These are phyloP conservation scores for Ascochyta lentis DNA, from an alignment of 2,329 filamentous ascomycete genomes.

Conservation along the genomic window DNA sequence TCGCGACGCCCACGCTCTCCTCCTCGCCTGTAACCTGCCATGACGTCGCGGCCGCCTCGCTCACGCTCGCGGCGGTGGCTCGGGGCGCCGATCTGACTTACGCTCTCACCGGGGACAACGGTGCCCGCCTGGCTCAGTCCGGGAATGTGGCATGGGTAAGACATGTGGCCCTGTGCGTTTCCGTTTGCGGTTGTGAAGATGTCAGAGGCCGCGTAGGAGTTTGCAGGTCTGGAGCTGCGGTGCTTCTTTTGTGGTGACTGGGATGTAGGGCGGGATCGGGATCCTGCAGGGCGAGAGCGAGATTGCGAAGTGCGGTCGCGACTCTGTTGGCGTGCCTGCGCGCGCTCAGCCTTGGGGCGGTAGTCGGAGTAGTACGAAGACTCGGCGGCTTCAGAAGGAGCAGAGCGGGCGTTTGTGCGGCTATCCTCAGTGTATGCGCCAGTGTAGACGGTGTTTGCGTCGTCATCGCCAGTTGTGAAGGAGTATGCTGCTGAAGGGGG, in stretches of 20 bases:
- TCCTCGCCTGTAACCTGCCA: slow-evolving; percentile 51
- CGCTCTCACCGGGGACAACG: slow-evolving; percentile 46
- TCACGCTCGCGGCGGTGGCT: slow-evolving; percentile 23
- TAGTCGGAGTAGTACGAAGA: slow-evolving; percentile 52
- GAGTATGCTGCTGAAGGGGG: slow-evolving; percentile 54
- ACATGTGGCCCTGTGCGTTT: slow-evolving; percentile 57
- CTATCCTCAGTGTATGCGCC: slow-evolving; percentile 50
- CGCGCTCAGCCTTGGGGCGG: slow-evolving; percentile 47
- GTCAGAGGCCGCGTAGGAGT: slow-evolving; percentile 31
- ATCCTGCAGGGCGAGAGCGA: slow-evolving; percentile 28
- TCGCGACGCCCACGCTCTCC: slow-evolving; percentile 56
- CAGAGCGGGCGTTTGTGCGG: slow-evolving; percentile 26
- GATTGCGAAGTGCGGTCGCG: slow-evolving; percentile 26
- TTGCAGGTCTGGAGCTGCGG: slow-evolving; percentile 37
- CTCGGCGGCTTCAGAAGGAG: slow-evolving; percentile 31
- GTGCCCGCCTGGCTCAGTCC: slow-evolving; percentile 54
- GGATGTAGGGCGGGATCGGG: slow-evolving; percentile 39
- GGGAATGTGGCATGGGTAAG: slow-evolving; percentile 64
- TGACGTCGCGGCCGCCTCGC: slow-evolving; percentile 48
- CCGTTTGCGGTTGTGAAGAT: slow-evolving; percentile 50
- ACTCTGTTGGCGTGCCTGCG: slow-evolving; percentile 29
- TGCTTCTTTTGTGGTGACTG: slow-evolving; percentile 45
- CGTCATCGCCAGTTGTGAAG: slow-evolving; percentile 59
- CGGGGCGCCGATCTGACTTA: slow-evolving; percentile 49
- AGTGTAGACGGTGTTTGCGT: slow-evolving; percentile 54